phyloP scores from a whole-genome alignment of 768 basidiomycete genomes.

The Tylopilus plumbeoviolaceoides region DNA sequence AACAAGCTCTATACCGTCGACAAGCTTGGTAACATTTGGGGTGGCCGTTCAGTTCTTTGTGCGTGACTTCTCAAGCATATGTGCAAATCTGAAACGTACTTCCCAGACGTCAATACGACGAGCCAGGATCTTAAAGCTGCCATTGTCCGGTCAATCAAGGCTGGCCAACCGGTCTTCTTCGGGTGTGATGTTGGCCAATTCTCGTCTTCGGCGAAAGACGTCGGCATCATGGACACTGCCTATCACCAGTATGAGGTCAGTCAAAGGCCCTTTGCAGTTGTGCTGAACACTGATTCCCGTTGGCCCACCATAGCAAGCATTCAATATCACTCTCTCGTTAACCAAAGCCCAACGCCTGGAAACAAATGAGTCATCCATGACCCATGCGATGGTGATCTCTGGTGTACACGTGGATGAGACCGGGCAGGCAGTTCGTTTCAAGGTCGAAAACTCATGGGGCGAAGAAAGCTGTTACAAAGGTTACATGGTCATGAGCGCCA shows the following conservation, averaged over 20 bases:
- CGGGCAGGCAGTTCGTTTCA: slow-evolving; percentile 84
- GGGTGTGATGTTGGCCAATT: slow-evolving; percentile 95
- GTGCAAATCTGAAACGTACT: background rate
- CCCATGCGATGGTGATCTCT: slow-evolving; percentile 85
- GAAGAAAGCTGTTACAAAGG: slow-evolving; percentile 74
- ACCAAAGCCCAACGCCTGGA: slow-evolving; percentile 83
- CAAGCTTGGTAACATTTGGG: slow-evolving; percentile 90
- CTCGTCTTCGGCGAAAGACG: slow-evolving; percentile 48
- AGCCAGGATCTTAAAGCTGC: slow-evolving; percentile 76
- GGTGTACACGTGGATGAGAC: slow-evolving; percentile 80
- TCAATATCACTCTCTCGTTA: slow-evolving; percentile 74
- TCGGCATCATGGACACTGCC: slow-evolving; percentile 84
- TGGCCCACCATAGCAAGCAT: slow-evolving; percentile 54
- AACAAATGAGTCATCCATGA: slow-evolving; percentile 86
- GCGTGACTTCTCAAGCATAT: slow-evolving; percentile 3
- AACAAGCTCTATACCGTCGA: slow-evolving; percentile 86
- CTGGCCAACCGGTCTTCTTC: slow-evolving; percentile 89
- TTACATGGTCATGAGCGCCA: slow-evolving; percentile 87
- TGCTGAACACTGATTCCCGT: slow-evolving; percentile 3
- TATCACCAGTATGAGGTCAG: slow-evolving; percentile 78
- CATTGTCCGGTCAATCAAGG: slow-evolving; percentile 82
- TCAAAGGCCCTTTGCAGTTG: background rate
- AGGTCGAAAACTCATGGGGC: slow-evolving; percentile 97
- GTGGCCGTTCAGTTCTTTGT: slow-evolving; percentile 82
- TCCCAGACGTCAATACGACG: slow-evolving; percentile 83